Conservation (phyloP, 768 basidiomycete genomes). For the Termitomyces sp. region DNA sequence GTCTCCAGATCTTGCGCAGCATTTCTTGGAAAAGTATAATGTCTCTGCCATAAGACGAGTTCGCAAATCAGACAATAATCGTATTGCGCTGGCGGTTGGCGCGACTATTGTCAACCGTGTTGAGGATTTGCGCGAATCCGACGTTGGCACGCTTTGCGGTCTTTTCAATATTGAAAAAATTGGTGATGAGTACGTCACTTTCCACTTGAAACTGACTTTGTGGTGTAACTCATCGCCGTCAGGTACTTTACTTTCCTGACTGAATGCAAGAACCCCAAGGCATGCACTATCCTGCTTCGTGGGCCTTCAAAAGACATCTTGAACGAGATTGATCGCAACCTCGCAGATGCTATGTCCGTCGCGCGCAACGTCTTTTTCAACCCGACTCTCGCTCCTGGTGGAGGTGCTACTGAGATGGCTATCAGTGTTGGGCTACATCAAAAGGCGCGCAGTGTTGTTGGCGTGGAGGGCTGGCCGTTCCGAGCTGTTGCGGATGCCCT, state of each 20-base stretch:
- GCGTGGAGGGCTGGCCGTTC: slow-evolving; percentile 89
- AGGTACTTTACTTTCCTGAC: slow-evolving; percentile 96
- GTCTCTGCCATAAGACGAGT: slow-evolving; percentile 96
- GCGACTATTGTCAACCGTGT: slow-evolving; percentile 96
- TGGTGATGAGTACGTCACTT: slow-evolving; percentile 73
- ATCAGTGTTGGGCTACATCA: slow-evolving; percentile 82
- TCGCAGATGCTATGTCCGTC: slow-evolving; percentile 96
- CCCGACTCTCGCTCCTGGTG: slow-evolving; percentile 89
- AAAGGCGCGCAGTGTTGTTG: slow-evolving; percentile 74
- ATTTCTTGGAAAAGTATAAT: slow-evolving; percentile 80
- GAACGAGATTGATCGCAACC: slow-evolving; percentile 96
- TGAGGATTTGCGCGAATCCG: slow-evolving; percentile 88
- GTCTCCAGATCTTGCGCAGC: slow-evolving; percentile 80
- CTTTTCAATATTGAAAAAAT: slow-evolving; percentile 97
- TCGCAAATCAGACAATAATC: slow-evolving; percentile 98
- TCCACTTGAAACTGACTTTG: background rate
- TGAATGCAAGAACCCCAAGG: slow-evolving; percentile 87
- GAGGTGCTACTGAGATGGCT: slow-evolving; percentile 98
- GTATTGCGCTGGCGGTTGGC: slow-evolving; percentile 91
- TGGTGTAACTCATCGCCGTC: background rate
- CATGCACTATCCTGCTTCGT: slow-evolving; percentile 95
- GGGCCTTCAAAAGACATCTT: slow-evolving; percentile 98
- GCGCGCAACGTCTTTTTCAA: slow-evolving; percentile 97
- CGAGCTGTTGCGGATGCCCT: slow-evolving; percentile 92
- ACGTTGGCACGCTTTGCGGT: slow-evolving; percentile 91